Conservation (phyloP, 179 eudicot species). For the Actinidia chinensis region DNA sequence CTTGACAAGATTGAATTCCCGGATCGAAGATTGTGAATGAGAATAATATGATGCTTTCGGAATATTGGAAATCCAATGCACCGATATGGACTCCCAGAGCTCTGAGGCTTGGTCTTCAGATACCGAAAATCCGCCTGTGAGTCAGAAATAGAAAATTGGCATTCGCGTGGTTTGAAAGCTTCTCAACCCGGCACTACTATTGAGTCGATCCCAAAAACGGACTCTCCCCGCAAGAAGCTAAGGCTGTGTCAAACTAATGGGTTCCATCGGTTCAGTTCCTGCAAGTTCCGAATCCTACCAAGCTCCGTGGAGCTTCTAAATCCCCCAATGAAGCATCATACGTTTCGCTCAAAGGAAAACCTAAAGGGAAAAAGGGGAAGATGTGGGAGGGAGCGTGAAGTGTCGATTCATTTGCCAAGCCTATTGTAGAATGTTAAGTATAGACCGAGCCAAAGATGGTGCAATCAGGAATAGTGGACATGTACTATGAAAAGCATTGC, state of each 20-base stretch:
- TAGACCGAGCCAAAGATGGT: slow-evolving; percentile 77
- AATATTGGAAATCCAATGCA: slow-evolving; percentile 54
- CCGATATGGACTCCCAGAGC: slow-evolving; percentile 48
- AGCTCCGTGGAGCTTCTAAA: slow-evolving; percentile 38
- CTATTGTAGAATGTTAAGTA: slow-evolving; percentile 52
- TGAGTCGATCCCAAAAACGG: slow-evolving; percentile 38
- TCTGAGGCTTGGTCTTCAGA: slow-evolving; percentile 62
- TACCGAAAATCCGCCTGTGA: slow-evolving; percentile 52
- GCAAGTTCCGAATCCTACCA: slow-evolving; percentile 34
- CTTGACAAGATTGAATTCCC: slow-evolving; percentile 86
- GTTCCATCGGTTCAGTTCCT: slow-evolving; percentile 37
- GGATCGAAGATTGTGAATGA: slow-evolving; percentile 67
- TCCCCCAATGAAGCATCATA: slow-evolving; percentile 49
- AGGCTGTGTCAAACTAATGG: slow-evolving; percentile 62
- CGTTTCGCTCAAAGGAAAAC: slow-evolving; percentile 46
- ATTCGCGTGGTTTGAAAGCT: slow-evolving; percentile 47
- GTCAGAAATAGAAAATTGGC: slow-evolving; percentile 45
- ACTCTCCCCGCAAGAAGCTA: slow-evolving; percentile 76
- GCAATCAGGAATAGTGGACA: slow-evolving; percentile 87
- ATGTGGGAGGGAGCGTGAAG: slow-evolving; percentile 50
- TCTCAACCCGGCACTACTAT: slow-evolving; percentile 45
- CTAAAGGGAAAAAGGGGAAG: slow-evolving; percentile 29
- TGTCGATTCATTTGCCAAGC: slow-evolving; percentile 32
- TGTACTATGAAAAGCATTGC: slow-evolving; percentile 99
- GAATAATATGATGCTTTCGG: slow-evolving; percentile 80